Evolutionary conservation across 768 basidiomycete genomes (phyloP).

Genomic region (Phylloporus rhodoxanthus): DNA sequence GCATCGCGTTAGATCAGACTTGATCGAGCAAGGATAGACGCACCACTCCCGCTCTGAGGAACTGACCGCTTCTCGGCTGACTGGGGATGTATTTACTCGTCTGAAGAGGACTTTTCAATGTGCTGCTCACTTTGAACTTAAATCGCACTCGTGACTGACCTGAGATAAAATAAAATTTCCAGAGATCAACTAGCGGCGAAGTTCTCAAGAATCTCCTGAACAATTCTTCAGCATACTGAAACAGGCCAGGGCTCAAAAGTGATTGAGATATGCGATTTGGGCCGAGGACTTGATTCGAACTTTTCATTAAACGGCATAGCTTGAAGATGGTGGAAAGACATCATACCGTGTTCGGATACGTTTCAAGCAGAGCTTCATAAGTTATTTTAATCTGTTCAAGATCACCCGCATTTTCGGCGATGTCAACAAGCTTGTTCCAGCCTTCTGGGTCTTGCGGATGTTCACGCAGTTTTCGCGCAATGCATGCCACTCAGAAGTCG

Average conservation of each 20-base stretch:
- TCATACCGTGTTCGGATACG: constrained; percentile 91
- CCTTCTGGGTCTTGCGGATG: constrained; percentile 70
- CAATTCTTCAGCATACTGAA: constrained; percentile 76
- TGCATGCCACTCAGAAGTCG: constrained; percentile 63
- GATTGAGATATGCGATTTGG: constrained; percentile 79
- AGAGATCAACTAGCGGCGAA: constrained; percentile 84
- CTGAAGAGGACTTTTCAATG: constrained; percentile 33
- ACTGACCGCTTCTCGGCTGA: constrained; percentile 74
- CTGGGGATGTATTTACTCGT: constrained; percentile 61
- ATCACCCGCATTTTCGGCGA: constrained; percentile 73
- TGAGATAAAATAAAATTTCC: constrained; percentile 91
- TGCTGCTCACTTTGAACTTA: constrained; percentile 2
- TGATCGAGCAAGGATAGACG: constrained; percentile 19
- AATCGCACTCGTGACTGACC: constrained; percentile 43
- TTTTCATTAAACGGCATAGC: constrained; percentile 20
- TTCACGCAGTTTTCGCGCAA: constrained; percentile 57
- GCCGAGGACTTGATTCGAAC: constrained; percentile 56
- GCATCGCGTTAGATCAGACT: constrained; percentile 4
- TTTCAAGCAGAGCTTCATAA: constrained; percentile 76
- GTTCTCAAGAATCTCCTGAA: constrained; percentile 83
- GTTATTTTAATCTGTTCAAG: constrained; percentile 73
- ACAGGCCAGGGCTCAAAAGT: constrained; percentile 64
- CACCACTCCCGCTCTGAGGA: constrained; percentile 76
- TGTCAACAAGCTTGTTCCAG: constrained; percentile 71
- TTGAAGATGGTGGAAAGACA: constrained; percentile 20